These are phyloP conservation scores for Canavalia ensiformis DNA, from an alignment of 306 rosid species.

Conservation along the genomic window DNA sequence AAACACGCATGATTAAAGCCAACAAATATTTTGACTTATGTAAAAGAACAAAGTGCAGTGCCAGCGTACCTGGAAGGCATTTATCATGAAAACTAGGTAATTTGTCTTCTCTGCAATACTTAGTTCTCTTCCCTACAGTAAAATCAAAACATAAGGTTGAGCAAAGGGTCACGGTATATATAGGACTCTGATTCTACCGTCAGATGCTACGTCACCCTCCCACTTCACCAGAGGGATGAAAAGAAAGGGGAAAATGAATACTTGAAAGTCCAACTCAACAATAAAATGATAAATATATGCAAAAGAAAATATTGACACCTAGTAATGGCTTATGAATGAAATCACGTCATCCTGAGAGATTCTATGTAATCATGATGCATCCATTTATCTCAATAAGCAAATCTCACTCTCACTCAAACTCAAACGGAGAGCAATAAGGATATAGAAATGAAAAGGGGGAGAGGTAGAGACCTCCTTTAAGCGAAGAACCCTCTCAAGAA, in stretches of 20 bases:
- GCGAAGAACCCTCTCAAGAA: slow-evolving; percentile 88
- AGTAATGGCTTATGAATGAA: not conserved
- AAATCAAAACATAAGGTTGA: slow-evolving; percentile 45
- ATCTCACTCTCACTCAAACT: not conserved
- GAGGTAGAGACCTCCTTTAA: slow-evolving; percentile 77
- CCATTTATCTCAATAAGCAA: not conserved
- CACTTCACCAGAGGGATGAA: not conserved
- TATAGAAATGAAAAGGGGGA: slow-evolving; percentile 7
- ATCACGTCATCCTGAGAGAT: not conserved
- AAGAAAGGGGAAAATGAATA: not conserved
- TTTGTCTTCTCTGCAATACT: slow-evolving; percentile 92
- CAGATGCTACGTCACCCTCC: slow-evolving; percentile 21
- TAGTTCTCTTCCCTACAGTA: slow-evolving; percentile 84
- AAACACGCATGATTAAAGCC: slow-evolving; percentile 18
- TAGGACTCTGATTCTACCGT: not conserved
- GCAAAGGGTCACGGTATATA: slow-evolving; percentile 20
- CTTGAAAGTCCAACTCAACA: not conserved
- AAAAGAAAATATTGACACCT: slow-evolving; percentile 1
- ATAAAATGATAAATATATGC: slow-evolving; percentile 15
- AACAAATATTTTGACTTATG: slow-evolving; percentile 17
- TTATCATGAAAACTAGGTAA: slow-evolving; percentile 95
- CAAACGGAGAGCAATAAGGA: slow-evolving; percentile 5
- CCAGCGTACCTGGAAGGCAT: slow-evolving; percentile 87
- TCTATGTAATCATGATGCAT: not conserved
- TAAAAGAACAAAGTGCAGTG: slow-evolving; percentile 29